Evolutionary conservation across 2,329 filamentous ascomycete genomes (phyloP).

Genomic region (Colletotrichum tanaceti): DNA sequence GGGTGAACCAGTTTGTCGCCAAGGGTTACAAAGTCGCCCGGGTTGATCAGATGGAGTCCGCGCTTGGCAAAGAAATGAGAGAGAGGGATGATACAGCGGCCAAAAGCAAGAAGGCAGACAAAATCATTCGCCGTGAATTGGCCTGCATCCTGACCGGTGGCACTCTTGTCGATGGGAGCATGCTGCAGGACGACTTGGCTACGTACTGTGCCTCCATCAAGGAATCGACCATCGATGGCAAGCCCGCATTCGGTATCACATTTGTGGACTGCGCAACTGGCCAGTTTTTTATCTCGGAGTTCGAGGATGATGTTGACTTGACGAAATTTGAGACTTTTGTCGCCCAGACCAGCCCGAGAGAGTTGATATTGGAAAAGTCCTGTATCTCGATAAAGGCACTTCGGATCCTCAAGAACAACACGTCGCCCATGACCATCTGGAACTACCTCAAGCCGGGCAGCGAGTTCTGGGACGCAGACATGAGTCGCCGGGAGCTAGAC

Average conservation of each 20-base stretch:
- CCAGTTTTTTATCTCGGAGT: slow-evolving; percentile 93
- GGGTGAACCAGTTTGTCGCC: slow-evolving; percentile 98
- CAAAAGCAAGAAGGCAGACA: slow-evolving; percentile 81
- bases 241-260: slow-evolving; percentile 88
- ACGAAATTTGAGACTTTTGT: slow-evolving; percentile 98
- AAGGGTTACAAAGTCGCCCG: slow-evolving; percentile 98
- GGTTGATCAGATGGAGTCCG: slow-evolving; percentile 97
- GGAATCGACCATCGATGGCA: slow-evolving; percentile 76
- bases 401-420: slow-evolving; percentile 96
- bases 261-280: slow-evolving; percentile 97
- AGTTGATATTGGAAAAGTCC: slow-evolving; percentile 89
- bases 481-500: slow-evolving; percentile 83
- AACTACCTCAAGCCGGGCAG: slow-evolving; percentile 87
- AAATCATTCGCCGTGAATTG: slow-evolving; percentile 91
- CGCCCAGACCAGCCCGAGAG: slow-evolving; percentile 88
- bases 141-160: slow-evolving; percentile 91
- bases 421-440: slow-evolving; percentile 91
- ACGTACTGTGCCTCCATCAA: slow-evolving; percentile 98
- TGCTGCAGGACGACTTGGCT: slow-evolving; percentile 98
- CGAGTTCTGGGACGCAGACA: slow-evolving; percentile 92
- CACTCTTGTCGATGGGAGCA: slow-evolving; percentile 92
- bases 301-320: slow-evolving; percentile 89
- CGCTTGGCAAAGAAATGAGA: slow-evolving; percentile 97
- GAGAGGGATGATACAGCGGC: slow-evolving; percentile 76
- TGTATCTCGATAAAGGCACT: slow-evolving; percentile 87